phyloP scores from a whole-genome alignment of 352 stramenopile genomes.

The Phytopythium aichiense region DNA sequence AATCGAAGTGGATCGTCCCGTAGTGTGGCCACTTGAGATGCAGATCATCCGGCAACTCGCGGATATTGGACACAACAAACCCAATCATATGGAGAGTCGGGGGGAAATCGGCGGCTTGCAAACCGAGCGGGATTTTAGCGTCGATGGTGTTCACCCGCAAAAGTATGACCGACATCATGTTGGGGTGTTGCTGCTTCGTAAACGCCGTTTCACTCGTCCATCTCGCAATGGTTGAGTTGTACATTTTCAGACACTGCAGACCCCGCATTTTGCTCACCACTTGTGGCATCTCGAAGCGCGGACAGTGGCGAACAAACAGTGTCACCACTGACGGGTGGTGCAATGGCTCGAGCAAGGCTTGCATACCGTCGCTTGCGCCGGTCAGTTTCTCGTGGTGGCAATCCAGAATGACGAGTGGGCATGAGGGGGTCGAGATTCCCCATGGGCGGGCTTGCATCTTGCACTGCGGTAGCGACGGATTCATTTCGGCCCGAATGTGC shows the following conservation, averaged over 20 bases:
- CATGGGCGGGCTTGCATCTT: conserved; percentile 23
- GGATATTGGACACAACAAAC: conserved; percentile 23
- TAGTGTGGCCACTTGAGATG: conserved; percentile 25
- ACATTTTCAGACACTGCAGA: conserved; percentile 20
- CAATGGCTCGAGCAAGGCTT: conserved; percentile 13
- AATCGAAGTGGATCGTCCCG: conserved; percentile 17
- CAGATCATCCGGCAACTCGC: conserved; percentile 18
- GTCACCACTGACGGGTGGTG: conserved; percentile 11
- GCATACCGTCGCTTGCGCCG: conserved; percentile 9
- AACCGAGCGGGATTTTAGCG: conserved; percentile 17
- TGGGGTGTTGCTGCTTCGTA: conserved; percentile 8
- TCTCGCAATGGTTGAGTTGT: conserved; percentile 25
- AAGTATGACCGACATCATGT: conserved; percentile 12
- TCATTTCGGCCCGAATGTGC: conserved; percentile 17
- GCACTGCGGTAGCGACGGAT: conserved; percentile 21
- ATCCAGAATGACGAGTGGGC: conserved; percentile 22
- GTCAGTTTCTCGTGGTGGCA: conserved; percentile 14
- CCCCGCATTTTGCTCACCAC: conserved; percentile 10
- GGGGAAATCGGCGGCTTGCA: conserved; percentile 19
- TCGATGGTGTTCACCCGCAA: conserved; percentile 19
- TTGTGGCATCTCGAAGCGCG: conserved; percentile 15
- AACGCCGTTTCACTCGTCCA: conserved; percentile 20
- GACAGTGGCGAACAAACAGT: conserved; percentile 20
- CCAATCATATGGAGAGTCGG: conserved; percentile 15
- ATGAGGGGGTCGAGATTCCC: conserved; percentile 18